Evolutionary conservation across 2,329 filamentous ascomycete genomes (phyloP).

Genomic region (Trichophyton rubrum): DNA sequence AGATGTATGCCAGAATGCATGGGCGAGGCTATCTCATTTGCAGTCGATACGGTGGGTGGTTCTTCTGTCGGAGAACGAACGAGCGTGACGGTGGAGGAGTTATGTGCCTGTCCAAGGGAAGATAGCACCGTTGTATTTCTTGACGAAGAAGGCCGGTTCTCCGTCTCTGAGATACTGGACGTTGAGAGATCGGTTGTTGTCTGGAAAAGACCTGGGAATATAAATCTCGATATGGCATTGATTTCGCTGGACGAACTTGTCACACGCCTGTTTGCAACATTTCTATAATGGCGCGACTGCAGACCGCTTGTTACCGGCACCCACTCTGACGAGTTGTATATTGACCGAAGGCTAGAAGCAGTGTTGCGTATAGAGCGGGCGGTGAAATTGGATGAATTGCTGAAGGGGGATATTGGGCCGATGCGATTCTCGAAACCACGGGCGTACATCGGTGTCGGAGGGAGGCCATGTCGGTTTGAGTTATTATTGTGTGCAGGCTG

Average conservation of each 20-base stretch:
- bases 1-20: slow-evolving; percentile 6
- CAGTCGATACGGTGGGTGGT: neutral
- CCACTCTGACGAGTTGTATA: slow-evolving; percentile 50
- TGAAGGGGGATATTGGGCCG: slow-evolving; percentile 11
- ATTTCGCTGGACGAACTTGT: slow-evolving; percentile 24
- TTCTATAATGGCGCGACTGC: slow-evolving; percentile 49
- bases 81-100: slow-evolving; percentile 9
- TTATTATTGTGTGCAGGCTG: neutral
- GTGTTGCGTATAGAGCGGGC: slow-evolving; percentile 11
- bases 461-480: slow-evolving; percentile 9
- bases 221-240: slow-evolving; percentile 10
- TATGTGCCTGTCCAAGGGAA: slow-evolving; percentile 3
- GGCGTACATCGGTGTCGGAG: slow-evolving; percentile 32
- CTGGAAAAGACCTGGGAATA: slow-evolving; percentile 17
- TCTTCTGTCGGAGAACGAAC: slow-evolving; percentile 8
- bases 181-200: slow-evolving; percentile 12
- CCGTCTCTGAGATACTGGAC: neutral
- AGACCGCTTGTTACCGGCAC: slow-evolving; percentile 44
- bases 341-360: slow-evolving; percentile 27
- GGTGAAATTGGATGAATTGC: slow-evolving; percentile 3
- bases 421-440: slow-evolving; percentile 31
- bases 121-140: neutral
- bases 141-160: neutral
- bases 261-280: slow-evolving; percentile 51
- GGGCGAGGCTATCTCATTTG: neutral